phyloP scores from a whole-genome alignment of 768 basidiomycete species.

The Hypholoma sublateritium region DNA sequence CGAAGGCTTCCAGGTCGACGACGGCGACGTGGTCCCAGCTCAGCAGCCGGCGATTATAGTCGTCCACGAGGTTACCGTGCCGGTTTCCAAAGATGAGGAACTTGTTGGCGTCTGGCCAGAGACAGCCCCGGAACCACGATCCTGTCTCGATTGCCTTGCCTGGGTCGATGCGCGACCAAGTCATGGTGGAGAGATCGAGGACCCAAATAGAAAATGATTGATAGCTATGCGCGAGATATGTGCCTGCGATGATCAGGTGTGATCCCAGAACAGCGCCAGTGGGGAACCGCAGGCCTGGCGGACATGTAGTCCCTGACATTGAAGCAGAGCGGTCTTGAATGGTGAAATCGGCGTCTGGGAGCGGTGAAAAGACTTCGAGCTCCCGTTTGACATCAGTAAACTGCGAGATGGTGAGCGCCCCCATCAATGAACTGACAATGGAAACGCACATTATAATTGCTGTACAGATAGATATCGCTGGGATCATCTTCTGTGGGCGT shows the following conservation, averaged over 20 bases:
- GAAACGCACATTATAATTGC: slow-evolving; percentile 86
- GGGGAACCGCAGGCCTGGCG: slow-evolving; percentile 95
- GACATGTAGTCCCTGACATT: slow-evolving; percentile 82
- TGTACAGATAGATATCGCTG: slow-evolving; percentile 88
- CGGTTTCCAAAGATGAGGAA: slow-evolving; percentile 92
- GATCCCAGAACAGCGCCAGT: slow-evolving; percentile 90
- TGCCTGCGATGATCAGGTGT: slow-evolving; percentile 92
- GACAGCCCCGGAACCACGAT: slow-evolving; percentile 92
- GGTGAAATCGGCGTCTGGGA: slow-evolving; percentile 71
- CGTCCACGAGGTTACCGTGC: slow-evolving; percentile 83
- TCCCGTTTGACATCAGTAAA: slow-evolving; percentile 96
- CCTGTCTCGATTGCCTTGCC: slow-evolving; percentile 84
- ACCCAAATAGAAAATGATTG: slow-evolving; percentile 98
- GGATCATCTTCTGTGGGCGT: slow-evolving; percentile 72
- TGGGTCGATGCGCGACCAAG: slow-evolving; percentile 87
- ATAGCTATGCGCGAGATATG: slow-evolving; percentile 90
- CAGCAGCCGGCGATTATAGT: slow-evolving; percentile 87
- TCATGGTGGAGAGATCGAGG: slow-evolving; percentile 79
- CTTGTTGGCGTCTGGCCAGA: slow-evolving; percentile 83
- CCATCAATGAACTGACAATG: slow-evolving; percentile 2
- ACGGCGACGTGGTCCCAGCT: slow-evolving; percentile 92
- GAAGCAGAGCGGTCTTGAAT: slow-evolving; percentile 77
- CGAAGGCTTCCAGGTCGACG: slow-evolving; percentile 91
- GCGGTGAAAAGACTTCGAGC: slow-evolving; percentile 86
- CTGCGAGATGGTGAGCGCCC: slow-evolving; percentile 33